Base-by-base conservation (phyloP, 805 yeast species). In the Candida anglica region DNA sequence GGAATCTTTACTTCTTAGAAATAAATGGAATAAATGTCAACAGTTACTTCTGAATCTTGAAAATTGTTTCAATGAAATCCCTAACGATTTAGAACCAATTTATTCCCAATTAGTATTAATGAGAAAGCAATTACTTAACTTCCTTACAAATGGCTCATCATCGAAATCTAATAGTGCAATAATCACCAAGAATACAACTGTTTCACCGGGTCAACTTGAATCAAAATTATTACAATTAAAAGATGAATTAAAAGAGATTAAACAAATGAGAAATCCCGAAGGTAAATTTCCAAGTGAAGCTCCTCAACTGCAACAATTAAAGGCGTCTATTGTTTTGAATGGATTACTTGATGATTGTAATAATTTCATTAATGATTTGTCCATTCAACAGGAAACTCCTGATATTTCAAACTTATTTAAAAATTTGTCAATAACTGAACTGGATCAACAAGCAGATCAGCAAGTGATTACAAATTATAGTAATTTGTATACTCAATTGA, bases 331-430 rank as follows among this genome's bases (percentile, higher is more conserved):
- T 24, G 79, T 81, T 1, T 57, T 83, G 32, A 81, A 82, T 50
- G 91, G 89, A 6, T 63, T 88, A 28, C 64, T 86, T 18, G 96
- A 87, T 56, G 95, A 87, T 52, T 86, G 96, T 54, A 79, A 80
- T 52, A 80, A 79, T 44, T 67, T 86, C 38, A 61, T 87, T 27
- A 73, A 72, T 38, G 96, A 89, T 63, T 63, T 86, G 30, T 56
- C 62, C 30, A 73, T 81, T 25, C 74, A 62, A 39, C 54, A 53
- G 28, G 61, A 58, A 37, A 32, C 48, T 8, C 40, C 42, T 24
- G 50, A 46, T 20, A 44, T 59, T 19, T 35, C 53, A 4, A 40
- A 43, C 14, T 38, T 50, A 27, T 49, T 58, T 28, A 53, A 54
- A 33, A 40, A 26, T 47, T 31, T 56, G 18, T 35, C 53, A 16